Conservation (phyloP, 176 grass and related monocot genomes). For the Aegilops sharonensis region DNA sequence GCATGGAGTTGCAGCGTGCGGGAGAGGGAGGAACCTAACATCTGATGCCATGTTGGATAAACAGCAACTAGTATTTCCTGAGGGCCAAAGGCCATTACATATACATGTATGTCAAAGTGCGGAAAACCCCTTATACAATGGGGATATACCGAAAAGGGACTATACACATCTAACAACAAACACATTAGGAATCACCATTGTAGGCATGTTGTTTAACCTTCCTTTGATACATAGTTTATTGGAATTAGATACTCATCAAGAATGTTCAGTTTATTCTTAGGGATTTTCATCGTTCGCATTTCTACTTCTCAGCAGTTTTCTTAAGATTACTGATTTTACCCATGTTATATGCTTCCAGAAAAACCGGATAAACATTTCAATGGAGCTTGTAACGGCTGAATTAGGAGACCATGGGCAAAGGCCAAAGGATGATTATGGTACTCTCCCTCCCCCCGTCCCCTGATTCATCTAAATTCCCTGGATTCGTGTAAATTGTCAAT, state of each 20-base stretch:
- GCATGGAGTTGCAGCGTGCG: too few species aligned
- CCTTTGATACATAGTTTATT: neutral
- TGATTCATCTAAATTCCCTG: neutral
- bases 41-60: too few species aligned
- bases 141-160: too few species aligned
- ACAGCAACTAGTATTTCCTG: too few species aligned
- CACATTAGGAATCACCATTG: neutral
- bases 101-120: too few species aligned
- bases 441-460: neutral
- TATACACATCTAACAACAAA: neutral
- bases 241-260: neutral
- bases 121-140: too few species aligned
- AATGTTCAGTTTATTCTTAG: constrained; percentile 22
- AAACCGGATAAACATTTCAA: constrained; percentile 78
- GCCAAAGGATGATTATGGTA: constrained; percentile 98
- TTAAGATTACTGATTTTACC: constrained; percentile 7
- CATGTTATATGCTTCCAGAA: constrained; percentile 44
- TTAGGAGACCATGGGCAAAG: constrained; percentile 94
- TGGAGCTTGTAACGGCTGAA: constrained; percentile 95
- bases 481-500: too few species aligned
- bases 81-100: too few species aligned
- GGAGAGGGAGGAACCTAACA: too few species aligned
- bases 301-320: constrained; percentile 15
- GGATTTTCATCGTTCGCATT: constrained; percentile 7
- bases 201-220: neutral